Conservation (phyloP, 2,329 filamentous ascomycete species). For the Chaetomiaceae sp. region DNA sequence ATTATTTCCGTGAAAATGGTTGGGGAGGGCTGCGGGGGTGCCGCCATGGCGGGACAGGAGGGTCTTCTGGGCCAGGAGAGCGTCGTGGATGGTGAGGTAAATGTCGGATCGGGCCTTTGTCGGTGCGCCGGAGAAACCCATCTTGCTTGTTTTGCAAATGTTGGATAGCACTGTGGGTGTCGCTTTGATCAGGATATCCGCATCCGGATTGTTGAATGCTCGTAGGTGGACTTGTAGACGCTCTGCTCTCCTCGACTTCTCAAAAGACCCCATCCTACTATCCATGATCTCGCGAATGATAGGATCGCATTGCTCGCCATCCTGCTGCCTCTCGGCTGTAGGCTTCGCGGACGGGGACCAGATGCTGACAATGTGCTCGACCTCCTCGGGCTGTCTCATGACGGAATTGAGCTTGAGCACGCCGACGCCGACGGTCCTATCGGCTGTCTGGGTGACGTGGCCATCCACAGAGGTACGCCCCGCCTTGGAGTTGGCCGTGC, state of each 20-base stretch:
- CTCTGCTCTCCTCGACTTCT: constrained; percentile 67
- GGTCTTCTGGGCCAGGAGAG: constrained; percentile 72
- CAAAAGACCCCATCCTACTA: constrained; percentile 68
- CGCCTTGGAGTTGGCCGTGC: constrained; percentile 50
- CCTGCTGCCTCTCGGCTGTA: constrained; percentile 52
- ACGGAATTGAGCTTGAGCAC: constrained; percentile 70
- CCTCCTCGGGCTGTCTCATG: constrained; percentile 65
- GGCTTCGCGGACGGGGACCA: constrained; percentile 62
- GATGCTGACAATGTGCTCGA: constrained; percentile 70
- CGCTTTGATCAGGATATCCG: constrained; percentile 73
- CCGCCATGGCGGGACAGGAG: constrained; percentile 62
- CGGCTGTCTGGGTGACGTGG: constrained; percentile 41
- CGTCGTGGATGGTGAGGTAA: constrained; percentile 79
- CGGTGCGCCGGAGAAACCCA: constrained; percentile 90
- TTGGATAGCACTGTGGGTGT: constrained; percentile 84
- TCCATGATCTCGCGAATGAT: constrained; percentile 69
- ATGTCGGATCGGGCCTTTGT: constrained; percentile 89
- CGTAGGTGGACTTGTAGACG: constrained; percentile 75
- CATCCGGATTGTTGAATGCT: constrained; percentile 71
- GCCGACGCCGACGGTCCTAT: constrained; percentile 71
- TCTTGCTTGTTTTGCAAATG: constrained; percentile 75
- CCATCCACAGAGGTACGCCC: constrained; percentile 35
- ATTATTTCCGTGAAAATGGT: constrained; percentile 61
- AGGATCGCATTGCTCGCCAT: constrained; percentile 65
- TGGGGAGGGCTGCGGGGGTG: constrained; percentile 67